Conservation (phyloP, 2,329 filamentous ascomycete genomes). For the Penicillium sp. region DNA sequence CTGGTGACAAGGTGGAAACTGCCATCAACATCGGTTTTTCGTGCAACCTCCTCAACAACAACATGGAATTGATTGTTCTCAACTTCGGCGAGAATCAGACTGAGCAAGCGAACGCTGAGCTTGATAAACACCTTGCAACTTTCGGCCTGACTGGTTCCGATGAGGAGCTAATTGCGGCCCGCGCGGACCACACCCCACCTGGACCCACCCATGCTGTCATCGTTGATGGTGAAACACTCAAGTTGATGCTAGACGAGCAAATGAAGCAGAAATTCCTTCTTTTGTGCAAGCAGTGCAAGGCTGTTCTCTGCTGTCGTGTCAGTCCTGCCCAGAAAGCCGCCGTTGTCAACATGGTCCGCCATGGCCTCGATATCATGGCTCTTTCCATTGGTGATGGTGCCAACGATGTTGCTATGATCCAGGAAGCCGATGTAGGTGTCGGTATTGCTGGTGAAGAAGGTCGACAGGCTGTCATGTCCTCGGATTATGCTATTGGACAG, state of each 20-base stretch:
- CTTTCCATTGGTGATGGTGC: conserved; percentile 90
- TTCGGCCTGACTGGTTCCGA: conserved; percentile 84
- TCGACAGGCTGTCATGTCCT: conserved; percentile 91
- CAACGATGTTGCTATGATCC: conserved; percentile 97
- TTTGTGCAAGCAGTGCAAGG: conserved; percentile 94
- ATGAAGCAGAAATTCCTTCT: conserved; percentile 91
- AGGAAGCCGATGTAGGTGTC: conserved; percentile 94
- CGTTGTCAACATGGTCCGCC: conserved; percentile 95
- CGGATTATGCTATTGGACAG: conserved; percentile 92
- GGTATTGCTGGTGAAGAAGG: conserved; percentile 93
- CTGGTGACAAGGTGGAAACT: conserved; percentile 97
- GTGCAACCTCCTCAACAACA: conserved; percentile 93
- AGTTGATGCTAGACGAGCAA: conserved; percentile 77
- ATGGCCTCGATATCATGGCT: conserved; percentile 92
- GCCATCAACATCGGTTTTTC: conserved; percentile 99
- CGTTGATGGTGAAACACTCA: conserved; percentile 91
- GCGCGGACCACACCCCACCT: conserved; percentile 80
- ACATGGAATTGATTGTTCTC: conserved; percentile 93
- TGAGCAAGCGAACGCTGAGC: conserved; percentile 63
- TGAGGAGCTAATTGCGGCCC: conserved; percentile 76
- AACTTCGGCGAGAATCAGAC: conserved; percentile 77
- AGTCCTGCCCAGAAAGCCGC: conserved; percentile 95
- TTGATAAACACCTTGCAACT: conserved; percentile 69
- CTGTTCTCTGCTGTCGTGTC: conserved; percentile 95
- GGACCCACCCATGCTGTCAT: conserved; percentile 86